Conservation (phyloP, 129 eudicot genomes). For the Pseudognaphalium luteoalbum region DNA sequence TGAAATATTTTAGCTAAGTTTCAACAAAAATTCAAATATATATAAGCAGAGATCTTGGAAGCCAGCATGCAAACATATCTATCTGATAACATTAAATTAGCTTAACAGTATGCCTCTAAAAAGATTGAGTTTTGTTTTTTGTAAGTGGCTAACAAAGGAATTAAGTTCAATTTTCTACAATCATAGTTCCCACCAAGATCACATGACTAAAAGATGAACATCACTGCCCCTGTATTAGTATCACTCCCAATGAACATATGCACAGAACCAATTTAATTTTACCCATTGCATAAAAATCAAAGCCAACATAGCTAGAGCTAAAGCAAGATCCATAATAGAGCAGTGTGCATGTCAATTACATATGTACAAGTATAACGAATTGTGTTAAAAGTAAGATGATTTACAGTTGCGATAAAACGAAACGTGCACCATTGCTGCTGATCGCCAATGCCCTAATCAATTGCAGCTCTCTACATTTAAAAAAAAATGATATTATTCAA, state of each 20-base stretch:
- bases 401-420: constrained; percentile 38
- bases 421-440: constrained; percentile 29
- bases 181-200: not conserved
- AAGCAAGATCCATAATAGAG: not conserved
- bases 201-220: not conserved
- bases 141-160: not conserved
- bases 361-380: not conserved
- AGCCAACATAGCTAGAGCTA: not conserved
- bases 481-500: not conserved
- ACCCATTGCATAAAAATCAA: too few relatives aligned
- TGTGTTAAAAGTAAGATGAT: not conserved
- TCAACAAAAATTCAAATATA: not conserved
- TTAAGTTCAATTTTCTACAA: not conserved
- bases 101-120: not conserved
- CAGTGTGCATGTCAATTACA: not conserved
- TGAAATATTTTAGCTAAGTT: not conserved
- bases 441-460: constrained; percentile 6
- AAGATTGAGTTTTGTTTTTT: too few relatives aligned
- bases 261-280: too few relatives aligned
- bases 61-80: not conserved
- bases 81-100: not conserved
- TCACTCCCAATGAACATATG: not conserved
- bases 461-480: constrained; percentile 6
- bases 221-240: not conserved
- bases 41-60: not conserved